Base-by-base conservation (phyloP, 495 filamentous ascomycete genomes). In the Astrocystis sublimbata region DNA sequence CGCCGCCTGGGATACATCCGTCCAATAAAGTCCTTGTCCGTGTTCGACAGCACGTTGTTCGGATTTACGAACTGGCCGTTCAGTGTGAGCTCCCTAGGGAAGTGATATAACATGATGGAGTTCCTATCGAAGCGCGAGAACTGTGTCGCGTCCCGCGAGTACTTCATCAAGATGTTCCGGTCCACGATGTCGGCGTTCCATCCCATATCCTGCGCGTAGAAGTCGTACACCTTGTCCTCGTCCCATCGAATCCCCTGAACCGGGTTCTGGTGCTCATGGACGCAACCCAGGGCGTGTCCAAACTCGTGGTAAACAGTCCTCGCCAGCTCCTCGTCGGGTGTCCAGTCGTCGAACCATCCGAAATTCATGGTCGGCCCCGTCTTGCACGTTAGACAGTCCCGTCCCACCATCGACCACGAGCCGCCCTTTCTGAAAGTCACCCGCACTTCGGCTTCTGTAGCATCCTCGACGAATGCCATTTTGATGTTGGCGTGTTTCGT, bases 231-330 rank as follows among this genome's bases (percentile, higher is more conserved):
- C n/a, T 30, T 54, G 21, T 15, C 30, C 40, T 59, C 46, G 54
- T 68, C 52, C 66, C 66, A 68, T 13, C 38, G 38, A 35, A 68
- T 68, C n/a, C 55, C 40, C 8, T 31, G 61, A 13, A 57, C 35
- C 1, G 64, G 68, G 6, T 56, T 64, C 24, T 55, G 28, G 46
- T 71, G 66, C 47, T 71, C 67, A 51, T 71, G 68, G 15, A 69
- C 62, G 42, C 55, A 60, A n/a, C 69, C 69, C 13, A 71, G 47
- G 13, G 69, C 63, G 52, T 71, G 69, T 15, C 67, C 69, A 36
- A 71, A 71, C 56, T 69, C 69, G 49, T 71, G 69, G 30, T 67
- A 61, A 15, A 71, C 60, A 5, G 60, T 52, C 1, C 55, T 49
- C 21, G 43, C 53, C 13, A 66, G 26, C 12, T 66, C 55, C 7